Base-by-base conservation (phyloP, 805 yeast species). In the Nakazawaea peltata region DNA sequence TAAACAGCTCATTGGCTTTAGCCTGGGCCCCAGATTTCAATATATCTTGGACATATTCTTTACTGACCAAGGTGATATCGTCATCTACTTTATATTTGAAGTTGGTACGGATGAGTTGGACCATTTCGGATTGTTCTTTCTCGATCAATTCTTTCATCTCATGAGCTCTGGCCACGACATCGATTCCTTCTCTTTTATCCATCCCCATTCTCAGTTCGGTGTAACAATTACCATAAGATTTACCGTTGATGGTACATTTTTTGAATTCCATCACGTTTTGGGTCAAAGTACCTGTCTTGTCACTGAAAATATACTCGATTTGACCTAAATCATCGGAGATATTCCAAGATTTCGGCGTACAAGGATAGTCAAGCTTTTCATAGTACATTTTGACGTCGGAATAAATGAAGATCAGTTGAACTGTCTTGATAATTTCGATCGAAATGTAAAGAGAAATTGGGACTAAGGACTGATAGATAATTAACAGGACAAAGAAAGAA, bases 211-310 rank as follows among this genome's bases (percentile, higher is more conserved):
- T 63, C 0, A 92, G 92, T 49, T 83, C 94, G 2, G 94, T 83
- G 48, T 83, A 83, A 0, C 92, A 92, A 41, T 74, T 59, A 19
- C 94, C 94, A 49, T 83, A 83, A 12, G 77, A 64, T 15, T 66
- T 61, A 31, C 92, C 92, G 49, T 74, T 74, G 35, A 83, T 76
- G 3, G 92, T 75, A 54, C 86, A 77, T 51, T 82, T 83, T 46
- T 81, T 83, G 56, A 80, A 82, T 51, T 83, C 92, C 94, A 83
- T 83, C 19, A 82, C 74, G 50, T 82, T 82, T 52, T 82, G 92
- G 1, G 94, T 82, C 47, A 82, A 58, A 1, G 94, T 82, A 42
- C 94, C 94, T 1, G 94, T 82, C 52, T 82, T 82, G 58, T 82
- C 94, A 57, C 86, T 77, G 54, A 83, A 83, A 32, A 83, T 74